A percentile compares a stretch with the other conserved stretches of the same genome.
Evolutionary conservation across 2,329 filamentous ascomycete species (phyloP).

Genomic region (Myrmaecium sp.): DNA sequence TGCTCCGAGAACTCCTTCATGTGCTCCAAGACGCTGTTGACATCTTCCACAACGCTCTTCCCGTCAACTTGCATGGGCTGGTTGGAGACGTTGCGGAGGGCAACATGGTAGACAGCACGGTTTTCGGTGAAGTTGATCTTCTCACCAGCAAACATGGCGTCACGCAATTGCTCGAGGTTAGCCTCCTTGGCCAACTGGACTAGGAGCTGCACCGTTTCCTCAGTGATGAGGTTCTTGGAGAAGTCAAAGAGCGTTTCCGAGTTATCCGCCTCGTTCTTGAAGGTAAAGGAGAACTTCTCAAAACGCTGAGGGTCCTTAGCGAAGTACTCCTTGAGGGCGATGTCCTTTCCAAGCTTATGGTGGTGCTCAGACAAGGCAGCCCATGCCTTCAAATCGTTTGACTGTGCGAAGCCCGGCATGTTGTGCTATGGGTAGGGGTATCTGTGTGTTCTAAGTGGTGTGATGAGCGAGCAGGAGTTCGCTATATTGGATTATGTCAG

Average conservation of each 20-base stretch:
- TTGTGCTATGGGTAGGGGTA: slow-evolving; percentile 8
- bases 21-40: slow-evolving; percentile 81
- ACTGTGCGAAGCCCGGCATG: slow-evolving; percentile 57
- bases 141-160: slow-evolving; percentile 93
- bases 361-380: slow-evolving; percentile 81
- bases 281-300: slow-evolving; percentile 74
- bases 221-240: slow-evolving; percentile 94
- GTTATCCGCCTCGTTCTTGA: slow-evolving; percentile 59
- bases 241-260: slow-evolving; percentile 94
- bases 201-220: slow-evolving; percentile 76
- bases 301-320: slow-evolving; percentile 76
- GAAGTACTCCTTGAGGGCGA: slow-evolving; percentile 88
- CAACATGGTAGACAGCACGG: slow-evolving; percentile 88
- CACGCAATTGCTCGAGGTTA: slow-evolving; percentile 77
- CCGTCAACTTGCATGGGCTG: slow-evolving; percentile 74
- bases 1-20: slow-evolving; percentile 98
- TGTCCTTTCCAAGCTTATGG: slow-evolving; percentile 67
- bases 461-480: no score
- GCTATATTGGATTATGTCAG: no score
- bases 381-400: slow-evolving; percentile 76
- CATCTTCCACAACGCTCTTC: slow-evolving; percentile 82
- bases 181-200: slow-evolving; percentile 85
- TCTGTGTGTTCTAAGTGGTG: no score
- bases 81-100: slow-evolving; percentile 77
- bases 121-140: slow-evolving; percentile 99